A percentile compares a stretch with the other conserved stretches of the same genome.
These are phyloP conservation scores for Suillus ampliporus DNA, from an alignment of 768 basidiomycete genomes.

Conservation along the genomic window DNA sequence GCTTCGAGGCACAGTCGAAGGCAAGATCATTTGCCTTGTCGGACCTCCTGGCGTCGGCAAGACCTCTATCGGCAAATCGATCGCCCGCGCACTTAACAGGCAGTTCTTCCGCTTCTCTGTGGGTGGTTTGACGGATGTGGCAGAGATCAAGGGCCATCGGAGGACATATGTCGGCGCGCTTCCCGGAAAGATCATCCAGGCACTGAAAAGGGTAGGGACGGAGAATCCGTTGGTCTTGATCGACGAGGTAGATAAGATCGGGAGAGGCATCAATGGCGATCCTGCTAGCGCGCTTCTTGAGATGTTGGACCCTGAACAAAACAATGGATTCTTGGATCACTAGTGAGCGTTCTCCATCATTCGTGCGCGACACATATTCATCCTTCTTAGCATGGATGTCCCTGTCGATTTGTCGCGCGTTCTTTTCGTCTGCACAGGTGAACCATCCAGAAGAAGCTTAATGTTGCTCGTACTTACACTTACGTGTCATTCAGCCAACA, in stretches of 20 bases:
- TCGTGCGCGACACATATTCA: neutral
- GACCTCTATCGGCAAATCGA: constrained; percentile 94
- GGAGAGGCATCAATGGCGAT: constrained; percentile 89
- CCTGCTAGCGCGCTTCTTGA: constrained; percentile 90
- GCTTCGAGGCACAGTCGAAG: constrained; percentile 91
- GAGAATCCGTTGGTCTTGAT: constrained; percentile 95
- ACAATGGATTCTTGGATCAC: constrained; percentile 92
- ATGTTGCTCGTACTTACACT: constrained; percentile 11
- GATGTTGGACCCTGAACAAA: constrained; percentile 96
- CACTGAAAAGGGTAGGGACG: constrained; percentile 89
- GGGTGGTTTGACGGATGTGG: constrained; percentile 95
- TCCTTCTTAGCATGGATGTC: constrained; percentile 79
- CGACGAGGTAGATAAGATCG: constrained; percentile 97
- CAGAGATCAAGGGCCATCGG: constrained; percentile 98
- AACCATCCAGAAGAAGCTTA: constrained; percentile 20
- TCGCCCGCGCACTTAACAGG: constrained; percentile 86
- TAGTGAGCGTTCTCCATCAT: constrained; percentile 63
- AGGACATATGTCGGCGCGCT: constrained; percentile 96
- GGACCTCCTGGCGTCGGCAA: constrained; percentile 99
- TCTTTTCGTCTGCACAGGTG: constrained; percentile 93
- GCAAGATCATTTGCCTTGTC: constrained; percentile 96
- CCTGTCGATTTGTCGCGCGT: constrained; percentile 96
- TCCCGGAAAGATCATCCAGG: constrained; percentile 95
- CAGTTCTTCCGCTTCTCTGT: constrained; percentile 98
- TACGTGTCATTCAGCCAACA: constrained; percentile 64